Percentiles rank a stretch among this genome's conserved stretches.
Conservation (phyloP, 139 green algal genomes). For the Micromonas commoda region DNA sequence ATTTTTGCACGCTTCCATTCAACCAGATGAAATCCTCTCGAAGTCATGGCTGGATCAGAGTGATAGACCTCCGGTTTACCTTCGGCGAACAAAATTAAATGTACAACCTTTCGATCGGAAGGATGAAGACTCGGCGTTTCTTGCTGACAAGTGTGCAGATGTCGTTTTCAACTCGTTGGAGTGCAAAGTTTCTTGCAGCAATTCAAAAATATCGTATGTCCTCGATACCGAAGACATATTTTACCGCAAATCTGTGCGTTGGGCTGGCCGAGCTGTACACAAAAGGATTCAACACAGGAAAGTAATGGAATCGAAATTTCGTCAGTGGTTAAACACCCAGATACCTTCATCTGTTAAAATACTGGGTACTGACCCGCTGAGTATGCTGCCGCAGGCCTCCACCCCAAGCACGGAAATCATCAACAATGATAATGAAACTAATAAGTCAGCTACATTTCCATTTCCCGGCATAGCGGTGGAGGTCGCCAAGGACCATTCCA, state of each 20-base stretch:
- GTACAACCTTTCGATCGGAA: background rate
- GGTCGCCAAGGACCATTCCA: too few species aligned
- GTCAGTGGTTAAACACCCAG: too few species aligned
- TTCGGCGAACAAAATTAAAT: background rate
- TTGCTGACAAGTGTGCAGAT: background rate
- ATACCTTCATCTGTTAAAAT: too few species aligned
- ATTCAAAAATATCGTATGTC: conserved; percentile 75
- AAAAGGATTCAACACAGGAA: background rate
- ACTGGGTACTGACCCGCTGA: too few species aligned
- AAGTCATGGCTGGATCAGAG: background rate
- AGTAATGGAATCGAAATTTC: background rate
- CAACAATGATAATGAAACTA: too few species aligned
- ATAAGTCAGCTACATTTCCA: too few species aligned
- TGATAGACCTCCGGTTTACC: background rate
- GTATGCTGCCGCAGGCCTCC: too few species aligned
- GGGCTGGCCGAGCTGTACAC: background rate
- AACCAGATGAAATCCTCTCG: background rate
- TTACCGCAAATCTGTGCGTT: background rate
- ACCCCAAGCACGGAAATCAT: too few species aligned
- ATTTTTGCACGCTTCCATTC: background rate
- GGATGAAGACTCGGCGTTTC: background rate
- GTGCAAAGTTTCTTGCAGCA: conserved; percentile 81
- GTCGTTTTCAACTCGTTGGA: conserved; percentile 76
- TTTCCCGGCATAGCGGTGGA: too few species aligned
- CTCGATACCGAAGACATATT: conserved; percentile 91